A percentile compares a stretch with the other conserved stretches of the same genome.
Evolutionary conservation across 208 protist species (phyloP).

Genomic region (Leishmania amazonensis): DNA sequence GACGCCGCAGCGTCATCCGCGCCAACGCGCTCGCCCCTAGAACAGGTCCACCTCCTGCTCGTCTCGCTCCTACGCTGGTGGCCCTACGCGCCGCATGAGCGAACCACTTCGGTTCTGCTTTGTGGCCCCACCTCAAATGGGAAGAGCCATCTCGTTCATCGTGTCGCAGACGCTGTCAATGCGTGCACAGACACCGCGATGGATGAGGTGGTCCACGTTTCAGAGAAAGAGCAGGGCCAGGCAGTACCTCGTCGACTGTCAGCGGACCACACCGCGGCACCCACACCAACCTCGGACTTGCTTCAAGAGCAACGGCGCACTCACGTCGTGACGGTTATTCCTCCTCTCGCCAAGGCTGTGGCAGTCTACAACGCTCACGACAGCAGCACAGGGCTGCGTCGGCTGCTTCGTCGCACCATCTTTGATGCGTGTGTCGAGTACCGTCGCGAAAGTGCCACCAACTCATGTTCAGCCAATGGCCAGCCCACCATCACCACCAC

Average conservation of each 20-base stretch:
- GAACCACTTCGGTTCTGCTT: conserved; percentile 52
- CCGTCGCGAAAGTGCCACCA: background rate
- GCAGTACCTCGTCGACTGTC: background rate
- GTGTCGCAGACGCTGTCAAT: conserved; percentile 2
- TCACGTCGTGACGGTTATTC: conserved; percentile 28
- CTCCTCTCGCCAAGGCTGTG: conserved; percentile 36
- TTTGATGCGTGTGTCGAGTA: conserved; percentile 10
- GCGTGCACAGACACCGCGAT: background rate
- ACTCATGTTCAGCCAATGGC: background rate
- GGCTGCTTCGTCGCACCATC: conserved; percentile 38
- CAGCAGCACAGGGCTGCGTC: conserved; percentile 50
- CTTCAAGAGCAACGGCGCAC: background rate
- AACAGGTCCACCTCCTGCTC: conserved; percentile 38
- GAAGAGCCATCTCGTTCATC: conserved; percentile 57
- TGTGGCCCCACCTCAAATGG: conserved; percentile 61
- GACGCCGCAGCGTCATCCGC: background rate
- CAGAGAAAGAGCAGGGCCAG: background rate
- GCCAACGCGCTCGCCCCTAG: background rate
- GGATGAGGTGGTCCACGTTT: background rate
- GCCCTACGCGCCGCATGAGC: conserved; percentile 37
- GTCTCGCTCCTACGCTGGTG: conserved; percentile 47
- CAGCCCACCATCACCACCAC: background rate
- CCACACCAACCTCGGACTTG: background rate
- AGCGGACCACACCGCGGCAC: background rate
- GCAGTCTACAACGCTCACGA: conserved; percentile 36